Evolutionary conservation across 2,329 filamentous ascomycete species (phyloP).

Genomic region (Magnaporthales sp.): DNA sequence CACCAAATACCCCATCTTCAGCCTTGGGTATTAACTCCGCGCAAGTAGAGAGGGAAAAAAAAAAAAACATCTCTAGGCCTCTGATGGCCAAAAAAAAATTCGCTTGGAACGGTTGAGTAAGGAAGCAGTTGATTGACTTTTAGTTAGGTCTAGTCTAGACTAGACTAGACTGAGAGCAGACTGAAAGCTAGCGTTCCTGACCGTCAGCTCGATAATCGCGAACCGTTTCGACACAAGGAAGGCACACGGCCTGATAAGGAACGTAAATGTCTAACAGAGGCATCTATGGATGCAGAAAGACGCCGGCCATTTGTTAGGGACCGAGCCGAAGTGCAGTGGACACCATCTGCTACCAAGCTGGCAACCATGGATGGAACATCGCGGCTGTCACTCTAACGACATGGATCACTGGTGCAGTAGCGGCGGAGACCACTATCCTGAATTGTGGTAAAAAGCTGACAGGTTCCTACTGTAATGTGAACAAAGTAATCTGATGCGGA

Average conservation of each 20-base stretch:
- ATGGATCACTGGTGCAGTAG: neutral
- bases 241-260: neutral
- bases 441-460: neutral
- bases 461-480: neutral
- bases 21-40: too few relatives aligned
- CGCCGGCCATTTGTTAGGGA: neutral
- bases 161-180: neutral
- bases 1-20: too few relatives aligned
- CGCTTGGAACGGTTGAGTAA: neutral
- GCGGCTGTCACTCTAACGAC: neutral
- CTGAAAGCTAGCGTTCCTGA: neutral
- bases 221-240: neutral
- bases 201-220: neutral
- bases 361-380: neutral
- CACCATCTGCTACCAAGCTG: neutral
- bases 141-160: too few relatives aligned
- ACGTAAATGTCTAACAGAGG: neutral
- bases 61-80: too few relatives aligned
- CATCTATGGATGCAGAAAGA: neutral
- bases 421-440: neutral
- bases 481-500: neutral
- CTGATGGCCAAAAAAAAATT: neutral
- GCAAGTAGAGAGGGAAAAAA: too few relatives aligned
- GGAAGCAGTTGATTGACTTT: too few relatives aligned
- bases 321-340: neutral